Evolutionary conservation across 768 basidiomycete species (phyloP).

Genomic region (Cytidiella melzeri): DNA sequence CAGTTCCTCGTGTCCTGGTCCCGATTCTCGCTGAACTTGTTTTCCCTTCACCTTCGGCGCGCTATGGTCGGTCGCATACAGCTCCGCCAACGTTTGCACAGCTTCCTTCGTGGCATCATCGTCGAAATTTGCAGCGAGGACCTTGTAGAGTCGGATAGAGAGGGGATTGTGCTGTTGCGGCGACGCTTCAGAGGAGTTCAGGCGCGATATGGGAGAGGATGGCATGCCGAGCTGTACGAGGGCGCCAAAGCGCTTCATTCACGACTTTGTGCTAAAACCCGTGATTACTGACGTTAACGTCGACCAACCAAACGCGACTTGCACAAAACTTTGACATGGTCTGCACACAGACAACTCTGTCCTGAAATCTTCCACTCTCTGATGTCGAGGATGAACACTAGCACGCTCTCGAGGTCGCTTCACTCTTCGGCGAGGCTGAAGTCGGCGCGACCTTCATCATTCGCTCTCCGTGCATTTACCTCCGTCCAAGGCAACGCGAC

Average conservation of each 20-base stretch:
- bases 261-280: too few relatives aligned
- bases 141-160: constrained; percentile 85
- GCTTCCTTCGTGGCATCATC: constrained; percentile 77
- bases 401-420: neutral
- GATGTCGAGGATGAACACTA: neutral
- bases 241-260: neutral
- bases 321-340: neutral
- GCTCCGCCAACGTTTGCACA: constrained; percentile 72
- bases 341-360: neutral
- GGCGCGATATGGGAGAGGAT: constrained; percentile 16
- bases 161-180: constrained; percentile 57
- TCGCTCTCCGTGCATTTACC: neutral
- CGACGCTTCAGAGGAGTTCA: constrained; percentile 14
- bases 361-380: neutral
- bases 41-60: constrained; percentile 27
- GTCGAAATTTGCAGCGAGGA: constrained; percentile 74
- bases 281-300: neutral
- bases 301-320: neutral
- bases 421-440: neutral
- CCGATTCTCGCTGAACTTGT: constrained; percentile 23
- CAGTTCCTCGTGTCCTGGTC: neutral
- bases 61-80: constrained; percentile 45
- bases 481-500: neutral
- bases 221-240: constrained; percentile 12
- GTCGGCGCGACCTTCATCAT: neutral